Evolutionary conservation across 306 rosid genomes (phyloP), one percentile per base, ranked within the genome.

Genomic region (Urtica urens): DNA sequence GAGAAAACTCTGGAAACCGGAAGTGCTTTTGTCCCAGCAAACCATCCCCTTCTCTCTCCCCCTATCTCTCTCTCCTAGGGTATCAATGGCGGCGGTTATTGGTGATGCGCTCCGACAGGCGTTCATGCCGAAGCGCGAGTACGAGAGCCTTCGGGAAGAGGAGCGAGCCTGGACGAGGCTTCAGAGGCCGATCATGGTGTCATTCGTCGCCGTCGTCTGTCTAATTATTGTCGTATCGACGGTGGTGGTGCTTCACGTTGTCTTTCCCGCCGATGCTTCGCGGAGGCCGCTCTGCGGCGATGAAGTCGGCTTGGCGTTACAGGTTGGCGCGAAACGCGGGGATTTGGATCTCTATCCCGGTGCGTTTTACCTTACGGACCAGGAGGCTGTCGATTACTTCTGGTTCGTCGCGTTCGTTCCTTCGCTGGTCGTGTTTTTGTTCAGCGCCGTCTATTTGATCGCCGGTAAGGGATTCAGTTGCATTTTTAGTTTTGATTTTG

Each of bases 81-180:
- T 49, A 27, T 30, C 40, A 15, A 22, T 24, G 21, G 46, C 41
- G 99, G 83, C 69, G 60, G 70, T 81, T 17, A 77, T 90, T 48
- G 78, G 94, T 59, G 93, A 77, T 71, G 99, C 99, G 60, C 94
- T 90, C 60, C 94, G 93, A 39, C 94, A 85, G 69, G 95, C 83
- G 18, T 90, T 90, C 68, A 90, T 85, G 96, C 95, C 79, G 26
- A 90, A 79, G 74, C 93, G 66, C 53, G 94, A 85, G 78, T 90
- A 85, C 60, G 78, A 75, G 76, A 66, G 68, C 55, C 95, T 90
- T 49, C 63, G 93, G 57, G 88, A 79, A 49, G 99, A 90, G 62
- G 94, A 90, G 10, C 82, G 76, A 14, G 95, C 81, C 2, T 85
- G 95, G 99, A 67, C 70, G 44, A 81, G 78, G 73, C 72, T 90